Conservation (phyloP, 2,329 filamentous ascomycete genomes). For the Malbranchea zuffiana region DNA sequence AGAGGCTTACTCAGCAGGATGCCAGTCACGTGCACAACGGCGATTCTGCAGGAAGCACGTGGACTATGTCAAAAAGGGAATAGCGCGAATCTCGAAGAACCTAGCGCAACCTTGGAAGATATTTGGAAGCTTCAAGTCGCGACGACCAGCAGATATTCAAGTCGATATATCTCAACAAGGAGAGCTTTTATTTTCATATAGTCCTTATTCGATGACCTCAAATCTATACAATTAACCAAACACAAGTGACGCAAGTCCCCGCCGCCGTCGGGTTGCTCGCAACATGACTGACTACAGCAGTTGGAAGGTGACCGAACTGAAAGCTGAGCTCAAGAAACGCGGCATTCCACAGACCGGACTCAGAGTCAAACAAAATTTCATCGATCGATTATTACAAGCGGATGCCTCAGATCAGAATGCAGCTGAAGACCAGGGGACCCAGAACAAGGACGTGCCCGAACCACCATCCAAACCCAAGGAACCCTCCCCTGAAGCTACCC, state of each 20-base stretch:
- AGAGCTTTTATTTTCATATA: constrained; percentile 1
- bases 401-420: constrained; percentile 20
- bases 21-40: no score
- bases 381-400: constrained; percentile 49
- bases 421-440: constrained; percentile 9
- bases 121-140: no score
- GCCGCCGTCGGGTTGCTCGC: no score
- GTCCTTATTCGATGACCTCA: no score
- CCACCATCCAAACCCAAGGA: constrained; percentile 3
- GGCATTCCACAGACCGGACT: constrained; percentile 59
- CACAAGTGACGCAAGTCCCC: no score
- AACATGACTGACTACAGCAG: constrained; percentile 44
- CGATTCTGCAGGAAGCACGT: no score
- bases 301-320: constrained; percentile 65
- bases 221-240: background rate
- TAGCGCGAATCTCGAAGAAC: no score
- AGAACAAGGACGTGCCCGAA: constrained; percentile 2
- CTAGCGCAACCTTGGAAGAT: no score
- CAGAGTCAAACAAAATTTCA: constrained; percentile 54
- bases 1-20: no score
- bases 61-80: no score
- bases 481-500: constrained; percentile 3
- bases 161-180: no score
- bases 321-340: constrained; percentile 60
- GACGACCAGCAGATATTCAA: no score